Percentiles rank a stretch among this genome's conserved stretches.
phyloP scores from a whole-genome alignment of 73 alveolate genomes.

The Tetrahymena thermophila region DNA sequence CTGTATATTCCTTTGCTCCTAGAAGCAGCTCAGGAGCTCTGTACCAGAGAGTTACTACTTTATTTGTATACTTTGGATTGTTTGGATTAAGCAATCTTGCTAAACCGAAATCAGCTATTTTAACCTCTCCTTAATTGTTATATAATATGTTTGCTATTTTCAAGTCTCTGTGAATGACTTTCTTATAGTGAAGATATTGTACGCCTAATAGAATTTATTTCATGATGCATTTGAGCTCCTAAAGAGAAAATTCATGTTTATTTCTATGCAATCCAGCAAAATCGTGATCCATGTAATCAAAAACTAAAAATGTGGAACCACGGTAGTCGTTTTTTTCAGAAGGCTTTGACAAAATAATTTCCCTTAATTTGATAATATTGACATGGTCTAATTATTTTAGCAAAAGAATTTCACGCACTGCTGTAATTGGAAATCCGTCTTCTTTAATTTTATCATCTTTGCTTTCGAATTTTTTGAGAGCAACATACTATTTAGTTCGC shows the following conservation, averaged over 20 bases:
- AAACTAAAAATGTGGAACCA: constrained; percentile 89
- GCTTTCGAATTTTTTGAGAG: constrained; percentile 83
- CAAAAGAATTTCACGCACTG: constrained; percentile 91
- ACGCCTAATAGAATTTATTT: constrained; percentile 68
- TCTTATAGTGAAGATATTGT: constrained; percentile 68
- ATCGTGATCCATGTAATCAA: constrained; percentile 93
- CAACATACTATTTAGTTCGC: constrained; percentile 63
- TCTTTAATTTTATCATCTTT: constrained; percentile 62
- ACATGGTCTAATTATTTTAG: constrained; percentile 84
- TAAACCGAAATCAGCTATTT: constrained; percentile 80
- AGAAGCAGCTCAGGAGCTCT: constrained; percentile 65
- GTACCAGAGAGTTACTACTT: constrained; percentile 64
- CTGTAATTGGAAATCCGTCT: constrained; percentile 97
- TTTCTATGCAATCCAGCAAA: constrained; percentile 70
- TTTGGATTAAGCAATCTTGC: constrained; percentile 53
- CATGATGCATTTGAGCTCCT: constrained; percentile 71
- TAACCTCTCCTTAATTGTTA: constrained; percentile 74
- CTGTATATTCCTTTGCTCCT: constrained; percentile 21
- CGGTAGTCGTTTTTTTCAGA: constrained; percentile 58
- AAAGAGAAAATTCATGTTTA: constrained; percentile 49
- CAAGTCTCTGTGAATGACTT: constrained; percentile 77
- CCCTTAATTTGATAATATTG: constrained; percentile 82
- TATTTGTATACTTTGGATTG: constrained; percentile 52
- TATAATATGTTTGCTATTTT: constrained; percentile 73
- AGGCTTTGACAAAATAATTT: constrained; percentile 76